A percentile compares a stretch with the other conserved stretches of the same genome.
Conservation (phyloP, 495 filamentous ascomycete species). For the Penicillium atrosanguineum region DNA sequence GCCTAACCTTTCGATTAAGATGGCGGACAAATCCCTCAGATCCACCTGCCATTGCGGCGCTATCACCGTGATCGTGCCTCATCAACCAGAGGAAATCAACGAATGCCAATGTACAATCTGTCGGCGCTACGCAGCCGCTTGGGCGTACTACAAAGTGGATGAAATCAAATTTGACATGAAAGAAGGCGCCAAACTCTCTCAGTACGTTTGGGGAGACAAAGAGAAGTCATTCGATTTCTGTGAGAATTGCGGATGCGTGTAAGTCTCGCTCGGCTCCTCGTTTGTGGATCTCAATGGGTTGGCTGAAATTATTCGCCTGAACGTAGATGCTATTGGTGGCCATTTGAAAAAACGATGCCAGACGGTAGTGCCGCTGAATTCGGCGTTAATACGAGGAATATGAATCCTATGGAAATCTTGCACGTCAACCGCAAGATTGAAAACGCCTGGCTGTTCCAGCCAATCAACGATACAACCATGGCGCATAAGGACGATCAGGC, state of each 20-base stretch:
- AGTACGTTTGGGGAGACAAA: slow-evolving; percentile 10
- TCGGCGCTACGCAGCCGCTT: slow-evolving; percentile 16
- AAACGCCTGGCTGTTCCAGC: slow-evolving; percentile 1
- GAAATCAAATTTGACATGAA: slow-evolving; percentile 12
- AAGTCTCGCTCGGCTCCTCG: slow-evolving; percentile 4
- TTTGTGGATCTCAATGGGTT: slow-evolving; percentile 4
- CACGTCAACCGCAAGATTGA: slow-evolving; percentile 12
- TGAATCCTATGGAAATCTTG: slow-evolving; percentile 9
- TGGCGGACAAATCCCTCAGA: slow-evolving; percentile 9
- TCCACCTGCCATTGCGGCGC: slow-evolving; percentile 14
- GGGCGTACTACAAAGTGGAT: slow-evolving; percentile 14
- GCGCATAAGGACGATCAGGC: slow-evolving; percentile 9
- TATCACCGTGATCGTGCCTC: slow-evolving; percentile 12
- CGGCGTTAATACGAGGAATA: slow-evolving; percentile 12
- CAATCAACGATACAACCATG: slow-evolving; percentile 3
- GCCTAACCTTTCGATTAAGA: slow-evolving; percentile 3
- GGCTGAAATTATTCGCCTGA: slow-evolving; percentile 1
- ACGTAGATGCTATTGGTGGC: slow-evolving; percentile 11
- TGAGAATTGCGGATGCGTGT: slow-evolving; percentile 12
- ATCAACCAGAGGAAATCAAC: slow-evolving; percentile 12
- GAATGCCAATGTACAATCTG: slow-evolving; percentile 18
- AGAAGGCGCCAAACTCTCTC: slow-evolving; percentile 12
- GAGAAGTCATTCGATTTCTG: slow-evolving; percentile 12
- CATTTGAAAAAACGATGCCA: slow-evolving; percentile 4
- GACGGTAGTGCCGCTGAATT: slow-evolving; percentile 3